Evolutionary conservation across 1,284 basidiomycete species (phyloP), one percentile per base, ranked within the genome.

Genomic region (Ganoderma meredithae): DNA sequence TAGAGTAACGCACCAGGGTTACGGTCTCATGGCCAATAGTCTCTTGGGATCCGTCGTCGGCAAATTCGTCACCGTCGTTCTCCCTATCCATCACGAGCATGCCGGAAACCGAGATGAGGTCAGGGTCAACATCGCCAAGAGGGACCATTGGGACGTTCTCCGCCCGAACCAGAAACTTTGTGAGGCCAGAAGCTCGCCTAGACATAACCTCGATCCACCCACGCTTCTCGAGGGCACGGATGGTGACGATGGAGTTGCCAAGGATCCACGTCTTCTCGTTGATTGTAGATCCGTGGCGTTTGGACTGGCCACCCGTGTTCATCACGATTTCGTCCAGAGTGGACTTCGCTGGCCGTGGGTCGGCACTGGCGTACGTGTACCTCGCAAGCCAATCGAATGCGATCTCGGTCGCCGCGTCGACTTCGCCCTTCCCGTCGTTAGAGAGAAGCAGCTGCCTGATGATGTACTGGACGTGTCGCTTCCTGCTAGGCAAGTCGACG

Each of bases 311-410:
- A 7, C 63, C 74, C 0, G 89, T 83, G 67, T 87, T 88, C 85
- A 88, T 88, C 47, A 92, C 81, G 60, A 92, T 86, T 56, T 96
- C 92, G 73, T 87, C 89, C 68, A 98, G 85, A 70, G 93, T 86
- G 1, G 95, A 96, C 52, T 86, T 87, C 1, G 94, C 90, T 0
- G 97, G 96, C 62, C 95, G 90, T 0, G 97, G 95, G 76, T 98
- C 96, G 15, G 96, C 96, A 74, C 94, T 97, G 27, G 93, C 95
- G 76, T 97, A 98, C 0, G 97, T 94, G 78, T 98, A 98, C 19
- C 98, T 88, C 22, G 96, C 94, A 8, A 99, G 86, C 94, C 97
- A 99, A 80, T 99, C 98, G 76, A 99, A 97, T 78, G 96, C 98
- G 27, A 99, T 97, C 79, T 99, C 95, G 0, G 96, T 96, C 59